A percentile compares a stretch with the other conserved stretches of the same genome.
phyloP scores from a whole-genome alignment of 805 yeast species.

The Jamesozyma lodderae region DNA sequence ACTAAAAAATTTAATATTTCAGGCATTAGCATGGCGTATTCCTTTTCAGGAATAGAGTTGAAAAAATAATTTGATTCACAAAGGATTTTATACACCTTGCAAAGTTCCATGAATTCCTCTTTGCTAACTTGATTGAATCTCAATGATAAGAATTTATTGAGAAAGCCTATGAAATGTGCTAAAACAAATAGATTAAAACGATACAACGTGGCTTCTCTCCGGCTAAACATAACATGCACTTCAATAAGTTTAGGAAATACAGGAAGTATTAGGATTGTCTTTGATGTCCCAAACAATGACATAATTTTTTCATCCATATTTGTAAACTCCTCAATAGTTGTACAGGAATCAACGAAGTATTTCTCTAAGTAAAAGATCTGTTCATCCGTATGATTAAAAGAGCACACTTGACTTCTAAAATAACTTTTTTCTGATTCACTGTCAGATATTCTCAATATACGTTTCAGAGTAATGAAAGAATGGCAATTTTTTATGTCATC shows the following conservation, averaged over 20 bases:
- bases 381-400: background rate
- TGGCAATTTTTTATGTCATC: slow-evolving; percentile 17
- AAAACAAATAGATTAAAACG: slow-evolving; percentile 6
- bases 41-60: too few relatives aligned
- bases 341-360: background rate
- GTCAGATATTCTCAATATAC: slow-evolving; percentile 22
- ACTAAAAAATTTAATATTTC: too few relatives aligned
- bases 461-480: slow-evolving; percentile 19
- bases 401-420: slow-evolving; percentile 13
- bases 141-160: slow-evolving; percentile 11
- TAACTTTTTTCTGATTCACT: slow-evolving; percentile 21
- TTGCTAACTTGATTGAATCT: slow-evolving; percentile 14
- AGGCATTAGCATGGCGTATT: too few relatives aligned
- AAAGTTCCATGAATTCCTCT: slow-evolving; percentile 14
- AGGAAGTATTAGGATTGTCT: slow-evolving; percentile 4
- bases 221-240: slow-evolving; percentile 10
- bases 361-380: slow-evolving; percentile 1
- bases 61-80: too few relatives aligned
- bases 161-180: slow-evolving; percentile 8
- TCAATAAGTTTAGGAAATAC: slow-evolving; percentile 11
- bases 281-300: slow-evolving; percentile 7
- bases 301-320: slow-evolving; percentile 10
- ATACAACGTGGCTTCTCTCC: background rate
- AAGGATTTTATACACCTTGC: slow-evolving; percentile 9
- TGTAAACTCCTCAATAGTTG: slow-evolving; percentile 1